Evolutionary conservation across 2,329 filamentous ascomycete genomes (phyloP), one percentile per base, ranked within the genome.

Genomic region (Aspergillus cejpii): DNA sequence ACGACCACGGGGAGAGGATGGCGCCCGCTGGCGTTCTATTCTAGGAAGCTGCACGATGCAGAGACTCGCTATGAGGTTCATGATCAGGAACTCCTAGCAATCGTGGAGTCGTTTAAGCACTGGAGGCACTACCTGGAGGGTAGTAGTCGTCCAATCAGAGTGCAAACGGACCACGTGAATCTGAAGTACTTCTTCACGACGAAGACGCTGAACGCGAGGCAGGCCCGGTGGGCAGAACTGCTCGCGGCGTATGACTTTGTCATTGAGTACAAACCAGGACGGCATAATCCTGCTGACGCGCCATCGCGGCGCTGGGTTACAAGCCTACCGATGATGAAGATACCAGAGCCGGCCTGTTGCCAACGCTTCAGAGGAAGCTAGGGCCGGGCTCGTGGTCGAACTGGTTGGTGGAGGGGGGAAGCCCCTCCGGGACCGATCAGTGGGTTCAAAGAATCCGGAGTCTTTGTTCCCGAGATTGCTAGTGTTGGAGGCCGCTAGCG

Each of bases 81-180:
- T 43, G 47, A 66, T 40, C 59, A 62, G 27, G 53, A 66, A 38
- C 45, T 65, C 11, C 33, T 66, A 19, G 53, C 53, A 8, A 58
- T 66, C 26, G 45, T 66, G 5, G 12, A 39, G 8, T 43, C 37
- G 8, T 50, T 62, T 24, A 43, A 61, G 34, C 45, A 58, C 39
- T 65, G 49, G 54, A 5, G 45, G 1, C 24, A 48, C 1, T 33
- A 60, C 10, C 43, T 59, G 6, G 39, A 54, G 47, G 46, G 49
- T 4, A 23, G 37, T n/a, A 34, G 42, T 21, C 41, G 8, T 4
- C 37, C 39, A 14, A 45, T 58, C 12, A 37, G 40, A 12, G 50
- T 65, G 12, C 46, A 53, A 2, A 55, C 45, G 6, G 59, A 66
- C 39, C 54, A 66, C 46, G 28, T 52, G 11, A 60, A 56, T 33